phyloP scores from a whole-genome alignment of 2,329 filamentous ascomycete species.

The Talaromyces sp. region DNA sequence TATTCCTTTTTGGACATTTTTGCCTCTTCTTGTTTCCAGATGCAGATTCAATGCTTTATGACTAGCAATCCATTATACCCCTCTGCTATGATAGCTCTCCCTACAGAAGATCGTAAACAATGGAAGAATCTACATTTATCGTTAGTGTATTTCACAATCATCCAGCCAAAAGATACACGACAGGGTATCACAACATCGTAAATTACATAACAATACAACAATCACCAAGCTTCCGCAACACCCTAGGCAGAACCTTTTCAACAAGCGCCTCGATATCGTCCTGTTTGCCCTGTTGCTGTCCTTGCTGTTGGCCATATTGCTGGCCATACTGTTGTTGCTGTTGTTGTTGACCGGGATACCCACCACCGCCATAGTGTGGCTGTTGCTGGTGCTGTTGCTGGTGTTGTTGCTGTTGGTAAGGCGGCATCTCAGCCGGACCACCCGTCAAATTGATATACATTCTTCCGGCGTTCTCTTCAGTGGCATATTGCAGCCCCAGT shows the following conservation, averaged over 20 bases:
- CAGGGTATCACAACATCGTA: background rate
- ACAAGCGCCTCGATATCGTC: slow-evolving; percentile 60
- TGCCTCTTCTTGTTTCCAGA: background rate
- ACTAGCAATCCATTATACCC: slow-evolving; percentile 8
- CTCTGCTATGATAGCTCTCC: background rate
- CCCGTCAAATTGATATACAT: slow-evolving; percentile 86
- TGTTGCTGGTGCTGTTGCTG: slow-evolving; percentile 36
- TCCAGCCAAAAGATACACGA: background rate
- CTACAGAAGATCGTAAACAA: background rate
- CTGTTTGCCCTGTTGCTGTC: slow-evolving; percentile 42
- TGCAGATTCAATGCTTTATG: slow-evolving; percentile 4
- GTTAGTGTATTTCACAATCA: background rate
- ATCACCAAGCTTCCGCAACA: slow-evolving; percentile 62
- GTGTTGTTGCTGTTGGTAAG: slow-evolving; percentile 10
- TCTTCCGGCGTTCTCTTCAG: slow-evolving; percentile 83
- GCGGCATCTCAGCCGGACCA: slow-evolving; percentile 55
- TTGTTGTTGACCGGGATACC: slow-evolving; percentile 41
- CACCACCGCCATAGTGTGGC: slow-evolving; percentile 33
- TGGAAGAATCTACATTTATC: background rate
- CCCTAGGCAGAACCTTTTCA: slow-evolving; percentile 58
- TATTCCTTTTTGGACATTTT: background rate
- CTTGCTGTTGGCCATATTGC: slow-evolving; percentile 25
- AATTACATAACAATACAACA: slow-evolving; percentile 74
- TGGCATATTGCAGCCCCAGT: slow-evolving; percentile 75
- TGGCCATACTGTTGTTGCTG: slow-evolving; percentile 43